Percentiles rank a stretch among this genome's conserved stretches.
These are phyloP conservation scores for Verticillium dahliae DNA, from an alignment of 2,329 filamentous ascomycete species.

Conservation along the genomic window DNA sequence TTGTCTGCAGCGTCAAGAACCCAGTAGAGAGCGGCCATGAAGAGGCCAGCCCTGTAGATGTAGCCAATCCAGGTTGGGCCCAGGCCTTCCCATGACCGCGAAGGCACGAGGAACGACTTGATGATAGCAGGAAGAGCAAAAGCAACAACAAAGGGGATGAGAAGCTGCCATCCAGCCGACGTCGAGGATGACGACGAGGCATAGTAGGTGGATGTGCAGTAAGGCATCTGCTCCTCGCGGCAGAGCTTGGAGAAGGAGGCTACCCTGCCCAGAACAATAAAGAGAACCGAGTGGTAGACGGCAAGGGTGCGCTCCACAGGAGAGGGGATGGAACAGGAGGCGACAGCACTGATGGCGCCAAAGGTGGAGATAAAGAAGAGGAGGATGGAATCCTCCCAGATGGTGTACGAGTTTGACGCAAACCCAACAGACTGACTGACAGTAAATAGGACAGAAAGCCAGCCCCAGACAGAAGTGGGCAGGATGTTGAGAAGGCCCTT, in stretches of 20 bases:
- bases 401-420: slow-evolving; percentile 95
- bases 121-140: slow-evolving; percentile 67
- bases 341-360: slow-evolving; percentile 65
- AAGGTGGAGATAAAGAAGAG: slow-evolving; percentile 89
- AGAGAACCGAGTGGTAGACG: slow-evolving; percentile 77
- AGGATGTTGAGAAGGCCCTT: slow-evolving; percentile 46
- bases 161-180: slow-evolving; percentile 82
- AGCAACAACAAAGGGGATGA: slow-evolving; percentile 70
- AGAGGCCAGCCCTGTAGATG: slow-evolving; percentile 68
- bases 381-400: slow-evolving; percentile 95
- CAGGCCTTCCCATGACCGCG: slow-evolving; percentile 80
- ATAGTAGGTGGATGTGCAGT: slow-evolving; percentile 93
- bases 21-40: slow-evolving; percentile 80
- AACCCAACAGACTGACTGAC: slow-evolving; percentile 88
- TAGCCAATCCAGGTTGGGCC: slow-evolving; percentile 79
- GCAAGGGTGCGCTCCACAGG: slow-evolving; percentile 66
- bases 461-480: slow-evolving; percentile 81
- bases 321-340: slow-evolving; percentile 66
- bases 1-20: slow-evolving; percentile 83
- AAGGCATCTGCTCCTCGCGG: slow-evolving; percentile 97
- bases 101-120: slow-evolving; percentile 74
- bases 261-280: slow-evolving; percentile 70
- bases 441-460: slow-evolving; percentile 74
- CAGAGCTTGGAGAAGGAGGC: slow-evolving; percentile 88
- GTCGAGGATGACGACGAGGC: slow-evolving; percentile 87